Percentiles rank a stretch among this genome's conserved stretches.
phyloP scores from a whole-genome alignment of 768 basidiomycete genomes.

The Xerocomellus amylosporus region DNA sequence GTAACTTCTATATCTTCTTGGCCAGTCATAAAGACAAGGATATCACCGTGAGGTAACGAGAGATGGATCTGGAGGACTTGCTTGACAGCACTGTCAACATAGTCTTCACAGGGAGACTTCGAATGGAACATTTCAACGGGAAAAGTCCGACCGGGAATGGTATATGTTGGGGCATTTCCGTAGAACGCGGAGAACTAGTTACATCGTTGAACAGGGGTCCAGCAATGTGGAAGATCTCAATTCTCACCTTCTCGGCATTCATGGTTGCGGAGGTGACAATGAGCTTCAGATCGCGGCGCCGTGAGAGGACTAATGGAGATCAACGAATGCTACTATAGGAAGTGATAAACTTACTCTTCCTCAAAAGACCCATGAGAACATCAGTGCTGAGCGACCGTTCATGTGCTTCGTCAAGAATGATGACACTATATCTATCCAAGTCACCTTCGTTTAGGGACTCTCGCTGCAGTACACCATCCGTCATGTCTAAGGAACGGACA shows the following conservation, averaged over 20 bases:
- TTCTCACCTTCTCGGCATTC: slow-evolving; percentile 92
- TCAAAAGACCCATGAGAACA: slow-evolving; percentile 93
- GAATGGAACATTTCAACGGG: slow-evolving; percentile 96
- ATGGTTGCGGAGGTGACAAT: slow-evolving; percentile 99
- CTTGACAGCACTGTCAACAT: slow-evolving; percentile 97
- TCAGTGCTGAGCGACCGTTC: slow-evolving; percentile 97
- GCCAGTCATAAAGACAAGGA: slow-evolving; percentile 98
- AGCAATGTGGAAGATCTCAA: not conserved
- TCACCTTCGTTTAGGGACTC: slow-evolving; percentile 99
- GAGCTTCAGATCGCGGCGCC: slow-evolving; percentile 89
- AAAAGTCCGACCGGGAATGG: slow-evolving; percentile 93
- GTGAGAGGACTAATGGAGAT: slow-evolving; percentile 64
- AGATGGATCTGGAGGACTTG: slow-evolving; percentile 97
- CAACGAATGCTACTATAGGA: not conserved
- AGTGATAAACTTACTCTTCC: slow-evolving; percentile 68
- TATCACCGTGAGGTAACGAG: slow-evolving; percentile 89
- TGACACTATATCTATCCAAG: slow-evolving; percentile 91
- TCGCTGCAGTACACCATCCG: slow-evolving; percentile 96
- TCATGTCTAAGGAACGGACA: slow-evolving; percentile 71
- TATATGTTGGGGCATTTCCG: slow-evolving; percentile 91
- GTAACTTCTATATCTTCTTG: slow-evolving; percentile 99
- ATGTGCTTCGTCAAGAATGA: slow-evolving; percentile 99
- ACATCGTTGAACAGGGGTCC: not conserved
- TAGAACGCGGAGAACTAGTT: slow-evolving; percentile 94
- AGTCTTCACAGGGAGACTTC: slow-evolving; percentile 98